Evolutionary conservation across 2,329 filamentous ascomycete species (phyloP), one percentile per base, ranked within the genome.

Genomic region (Stachybotrys elegans): DNA sequence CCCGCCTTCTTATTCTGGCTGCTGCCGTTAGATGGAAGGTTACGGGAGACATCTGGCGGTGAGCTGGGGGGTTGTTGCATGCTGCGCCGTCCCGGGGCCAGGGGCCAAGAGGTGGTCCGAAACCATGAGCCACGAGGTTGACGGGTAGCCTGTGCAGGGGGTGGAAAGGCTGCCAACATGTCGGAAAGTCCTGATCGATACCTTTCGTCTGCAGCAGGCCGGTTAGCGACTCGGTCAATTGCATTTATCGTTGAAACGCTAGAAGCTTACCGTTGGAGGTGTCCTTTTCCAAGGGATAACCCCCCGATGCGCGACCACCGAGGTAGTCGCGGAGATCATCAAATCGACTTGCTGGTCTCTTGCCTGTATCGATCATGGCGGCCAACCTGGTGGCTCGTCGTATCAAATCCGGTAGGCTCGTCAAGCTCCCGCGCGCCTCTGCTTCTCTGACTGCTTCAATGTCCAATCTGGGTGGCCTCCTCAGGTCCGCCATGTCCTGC

Each of bases 391-490:
- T 97, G 11, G 93, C 93, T 54, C 93, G 81, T 57, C 82, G 78
- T 53, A 98, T 97, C 48, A 98, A 70, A 61, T 97, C 93, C 0
- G 91, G 86, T 47, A 98, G 70, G 65, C 91, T 96, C 2, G 93
- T 97, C 50, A 95, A 73, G 60, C 91, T 96, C 4, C 89, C 91
- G 57, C 93, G 81, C 2, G 85, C 80, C 63, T 96, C 89, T 14
- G 88, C 87, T 42, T 85, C 82, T 51, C 82, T 79, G 4, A 95
- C 86, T 4, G 87, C 87, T 57, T 91, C 84, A 20, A 96, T 84
- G 58, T 96, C 83, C 4, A 96, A 70, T 27, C 79, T 80, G 4
- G 88, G 86, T 23, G 92, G 91, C 40, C 78, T 68, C 51, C 75
- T 70, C 44, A 83, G 71, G 12, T 74, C 76, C 11, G 79, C 81